These are phyloP conservation scores for Dactylonectria estremocensis DNA, from an alignment of 2,329 filamentous ascomycete genomes.

Conservation along the genomic window DNA sequence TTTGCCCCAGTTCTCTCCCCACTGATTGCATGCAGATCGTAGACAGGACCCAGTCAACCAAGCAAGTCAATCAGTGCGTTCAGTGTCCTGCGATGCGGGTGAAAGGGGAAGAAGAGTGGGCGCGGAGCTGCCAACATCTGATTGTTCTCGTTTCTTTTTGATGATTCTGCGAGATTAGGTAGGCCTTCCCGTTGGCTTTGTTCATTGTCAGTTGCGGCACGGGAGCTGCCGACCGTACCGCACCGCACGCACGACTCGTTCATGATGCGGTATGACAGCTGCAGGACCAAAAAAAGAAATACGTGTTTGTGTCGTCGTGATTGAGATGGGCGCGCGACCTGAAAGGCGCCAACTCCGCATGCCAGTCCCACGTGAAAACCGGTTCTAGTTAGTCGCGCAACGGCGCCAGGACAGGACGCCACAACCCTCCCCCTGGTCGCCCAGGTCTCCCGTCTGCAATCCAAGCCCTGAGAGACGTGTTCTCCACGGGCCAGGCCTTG, in stretches of 20 bases:
- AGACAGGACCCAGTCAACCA: slow-evolving; percentile 9
- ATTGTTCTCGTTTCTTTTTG: slow-evolving; percentile 18
- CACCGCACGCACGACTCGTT: too few species aligned
- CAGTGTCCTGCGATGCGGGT: slow-evolving; percentile 5
- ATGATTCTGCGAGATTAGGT: slow-evolving; percentile 1
- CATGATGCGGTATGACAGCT: too few species aligned
- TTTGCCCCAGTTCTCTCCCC: slow-evolving; percentile 12
- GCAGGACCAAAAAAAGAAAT: too few species aligned
- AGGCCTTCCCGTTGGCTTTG: not conserved
- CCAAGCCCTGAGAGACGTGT: slow-evolving; percentile 20
- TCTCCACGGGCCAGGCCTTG: slow-evolving; percentile 28
- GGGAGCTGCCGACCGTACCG: not conserved
- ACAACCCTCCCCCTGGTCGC: not conserved
- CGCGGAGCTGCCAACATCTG: not conserved
- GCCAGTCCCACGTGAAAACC: slow-evolving; percentile 13
- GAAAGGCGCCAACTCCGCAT: not conserved
- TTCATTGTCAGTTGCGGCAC: slow-evolving; percentile 3
- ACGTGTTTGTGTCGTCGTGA: not conserved
- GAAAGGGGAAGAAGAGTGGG: slow-evolving; percentile 18
- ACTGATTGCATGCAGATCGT: slow-evolving; percentile 22
- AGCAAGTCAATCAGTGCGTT: too few species aligned
- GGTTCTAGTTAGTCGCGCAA: slow-evolving; percentile 1
- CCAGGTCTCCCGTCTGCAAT: not conserved
- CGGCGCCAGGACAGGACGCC: not conserved
- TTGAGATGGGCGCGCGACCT: slow-evolving; percentile 12